Percentiles rank a stretch among this genome's conserved stretches.
Conservation (phyloP, 2,329 filamentous ascomycete genomes). For the Stromatinia cepivora region DNA sequence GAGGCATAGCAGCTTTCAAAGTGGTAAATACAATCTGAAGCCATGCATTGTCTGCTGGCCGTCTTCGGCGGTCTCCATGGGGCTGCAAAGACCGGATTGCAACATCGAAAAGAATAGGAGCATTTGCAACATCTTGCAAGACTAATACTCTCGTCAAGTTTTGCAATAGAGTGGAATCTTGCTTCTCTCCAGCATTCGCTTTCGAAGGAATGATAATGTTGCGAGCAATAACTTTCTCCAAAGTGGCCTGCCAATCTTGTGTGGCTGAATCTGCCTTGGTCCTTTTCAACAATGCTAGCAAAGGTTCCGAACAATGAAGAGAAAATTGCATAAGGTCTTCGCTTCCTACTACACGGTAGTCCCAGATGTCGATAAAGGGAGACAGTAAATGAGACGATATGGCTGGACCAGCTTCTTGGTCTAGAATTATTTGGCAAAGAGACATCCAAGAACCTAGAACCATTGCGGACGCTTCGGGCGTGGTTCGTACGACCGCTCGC, state of each 20-base stretch:
- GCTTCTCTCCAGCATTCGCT: slow-evolving; percentile 25
- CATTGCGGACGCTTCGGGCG: slow-evolving; percentile 37
- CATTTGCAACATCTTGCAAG: slow-evolving; percentile 41
- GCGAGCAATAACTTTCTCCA: slow-evolving; percentile 41
- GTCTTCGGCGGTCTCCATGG: slow-evolving; percentile 46
- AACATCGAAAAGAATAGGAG: slow-evolving; percentile 48
- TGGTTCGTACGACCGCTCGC: slow-evolving; percentile 37
- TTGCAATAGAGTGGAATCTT: slow-evolving; percentile 31
- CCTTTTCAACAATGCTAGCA: slow-evolving; percentile 37
- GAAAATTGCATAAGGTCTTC: slow-evolving; percentile 36
- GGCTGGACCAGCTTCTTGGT: slow-evolving; percentile 6
- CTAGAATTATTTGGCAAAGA: slow-evolving; percentile 30
- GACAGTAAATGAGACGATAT: slow-evolving; percentile 30
- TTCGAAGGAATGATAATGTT: slow-evolving; percentile 43
- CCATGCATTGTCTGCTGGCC: slow-evolving; percentile 50
- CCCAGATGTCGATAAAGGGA: slow-evolving; percentile 40
- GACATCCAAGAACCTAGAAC: slow-evolving; percentile 40
- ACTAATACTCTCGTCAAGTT: slow-evolving; percentile 35
- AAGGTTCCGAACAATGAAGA: slow-evolving; percentile 39
- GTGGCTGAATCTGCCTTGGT: slow-evolving; percentile 17
- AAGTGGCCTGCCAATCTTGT: slow-evolving; percentile 29
- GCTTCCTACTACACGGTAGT: slow-evolving; percentile 29
- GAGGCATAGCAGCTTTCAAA: slow-evolving; percentile 34
- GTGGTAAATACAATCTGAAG: slow-evolving; percentile 49
- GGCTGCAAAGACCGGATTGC: slow-evolving; percentile 48